Conservation (phyloP, 805 yeast genomes). For the Brettanomyces anomalus region DNA sequence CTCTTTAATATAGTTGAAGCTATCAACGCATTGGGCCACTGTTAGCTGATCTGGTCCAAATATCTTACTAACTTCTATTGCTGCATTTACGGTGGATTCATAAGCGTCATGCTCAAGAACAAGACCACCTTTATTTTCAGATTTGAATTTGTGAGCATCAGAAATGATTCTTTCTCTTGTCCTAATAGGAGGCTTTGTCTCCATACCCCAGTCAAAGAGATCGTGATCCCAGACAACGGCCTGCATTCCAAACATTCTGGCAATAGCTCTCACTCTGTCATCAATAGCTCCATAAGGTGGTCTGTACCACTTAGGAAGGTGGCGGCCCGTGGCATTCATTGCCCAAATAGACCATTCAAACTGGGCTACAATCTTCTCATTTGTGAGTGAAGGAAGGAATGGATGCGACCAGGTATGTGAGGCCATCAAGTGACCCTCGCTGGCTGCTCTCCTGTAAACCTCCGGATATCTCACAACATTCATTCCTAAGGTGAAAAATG, state of each 20-base stretch:
- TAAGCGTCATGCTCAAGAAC: conserved; percentile 84
- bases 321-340: conserved; percentile 86
- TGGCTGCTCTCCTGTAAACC: conserved; percentile 46
- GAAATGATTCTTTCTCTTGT: conserved; percentile 43
- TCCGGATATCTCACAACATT: conserved; percentile 75
- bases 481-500: conserved; percentile 81
- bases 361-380: conserved; percentile 81
- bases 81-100: conserved; percentile 58
- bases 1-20: conserved; percentile 47
- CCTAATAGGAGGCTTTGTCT: conserved; percentile 33
- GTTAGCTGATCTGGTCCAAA: conserved; percentile 59
- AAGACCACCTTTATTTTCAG: conserved; percentile 41
- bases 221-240: conserved; percentile 89
- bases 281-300: conserved; percentile 97
- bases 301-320: conserved; percentile 85
- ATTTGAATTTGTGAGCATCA: conserved; percentile 49
- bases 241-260: conserved; percentile 78
- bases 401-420: conserved; percentile 93
- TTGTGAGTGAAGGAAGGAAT: conserved; percentile 66
- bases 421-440: conserved; percentile 70
- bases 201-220: conserved; percentile 82
- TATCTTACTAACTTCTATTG: conserved; percentile 44
- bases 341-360: conserved; percentile 97
- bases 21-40: conserved; percentile 70
- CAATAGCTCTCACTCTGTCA: conserved; percentile 70